phyloP scores from a whole-genome alignment of 2,329 filamentous ascomycete species.

The Cylindrodendrum hubeiense region DNA sequence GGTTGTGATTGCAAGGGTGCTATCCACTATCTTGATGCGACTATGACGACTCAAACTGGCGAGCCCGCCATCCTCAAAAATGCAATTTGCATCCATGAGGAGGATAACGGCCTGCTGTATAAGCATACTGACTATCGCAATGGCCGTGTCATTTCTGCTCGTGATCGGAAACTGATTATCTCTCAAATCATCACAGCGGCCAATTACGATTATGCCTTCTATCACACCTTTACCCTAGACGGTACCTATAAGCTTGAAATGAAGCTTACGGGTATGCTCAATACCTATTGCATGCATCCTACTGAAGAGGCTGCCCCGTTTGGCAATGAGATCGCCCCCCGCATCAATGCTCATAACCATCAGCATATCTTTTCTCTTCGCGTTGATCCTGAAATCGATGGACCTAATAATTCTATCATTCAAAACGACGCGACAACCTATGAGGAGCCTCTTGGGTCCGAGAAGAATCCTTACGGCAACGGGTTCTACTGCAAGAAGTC shows the following conservation, averaged over 20 bases:
- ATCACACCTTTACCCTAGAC: constrained; percentile 64
- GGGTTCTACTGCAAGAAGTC: constrained; percentile 90
- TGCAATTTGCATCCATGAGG: constrained; percentile 52
- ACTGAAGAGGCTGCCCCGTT: constrained; percentile 63
- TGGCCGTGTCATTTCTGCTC: constrained; percentile 65
- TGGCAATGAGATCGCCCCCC: constrained; percentile 71
- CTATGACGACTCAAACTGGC: constrained; percentile 47
- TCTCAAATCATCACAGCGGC: constrained; percentile 73
- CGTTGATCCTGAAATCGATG: constrained; percentile 75
- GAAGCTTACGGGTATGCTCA: constrained; percentile 58
- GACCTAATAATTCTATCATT: constrained; percentile 58
- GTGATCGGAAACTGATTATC: constrained; percentile 68
- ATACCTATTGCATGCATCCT: constrained; percentile 60
- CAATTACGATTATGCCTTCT: constrained; percentile 70
- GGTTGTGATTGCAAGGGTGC: constrained; percentile 71
- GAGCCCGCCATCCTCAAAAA: constrained; percentile 49
- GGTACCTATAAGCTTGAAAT: constrained; percentile 55
- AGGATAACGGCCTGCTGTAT: constrained; percentile 68
- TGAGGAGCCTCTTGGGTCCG: constrained; percentile 69
- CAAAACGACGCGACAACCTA: constrained; percentile 59
- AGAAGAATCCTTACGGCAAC: constrained; percentile 90
- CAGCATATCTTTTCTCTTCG: constrained; percentile 76
- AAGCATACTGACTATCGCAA: constrained; percentile 73
- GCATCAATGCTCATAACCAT: constrained; percentile 74
- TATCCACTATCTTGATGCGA: constrained; percentile 59